Evolutionary conservation across 306 rosid genomes (phyloP).

Genomic region (Alnus rubra): DNA sequence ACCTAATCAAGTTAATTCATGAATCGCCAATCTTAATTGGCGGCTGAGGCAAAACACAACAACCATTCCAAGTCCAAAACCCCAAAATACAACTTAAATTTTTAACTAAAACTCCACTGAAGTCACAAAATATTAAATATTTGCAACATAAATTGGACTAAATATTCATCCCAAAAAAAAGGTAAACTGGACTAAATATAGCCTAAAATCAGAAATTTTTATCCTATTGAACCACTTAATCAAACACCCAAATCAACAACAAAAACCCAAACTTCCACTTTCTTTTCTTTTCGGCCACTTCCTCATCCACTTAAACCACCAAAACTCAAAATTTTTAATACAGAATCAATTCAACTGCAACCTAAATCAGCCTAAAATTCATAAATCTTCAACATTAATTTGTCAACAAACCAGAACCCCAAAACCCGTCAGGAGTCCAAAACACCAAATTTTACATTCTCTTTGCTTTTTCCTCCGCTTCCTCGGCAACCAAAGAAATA

Average conservation of each 20-base stretch:
- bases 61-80: background rate
- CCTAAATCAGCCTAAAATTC: background rate
- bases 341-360: background rate
- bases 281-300: background rate
- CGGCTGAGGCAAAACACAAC: constrained; percentile 2
- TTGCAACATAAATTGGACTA: background rate
- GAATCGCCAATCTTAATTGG: constrained; percentile 18
- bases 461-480: background rate
- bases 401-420: background rate
- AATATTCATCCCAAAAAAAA: background rate
- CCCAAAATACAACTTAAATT: background rate
- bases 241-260: background rate
- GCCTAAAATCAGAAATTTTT: background rate
- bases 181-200: background rate
- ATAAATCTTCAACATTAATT: background rate
- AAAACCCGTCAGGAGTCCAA: background rate
- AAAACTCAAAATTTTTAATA: background rate
- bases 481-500: background rate
- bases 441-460: background rate
- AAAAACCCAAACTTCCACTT: background rate
- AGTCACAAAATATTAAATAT: background rate
- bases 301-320: background rate
- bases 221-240: background rate
- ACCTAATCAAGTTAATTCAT: background rate
- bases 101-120: background rate